Percentiles rank a stretch among this genome's conserved stretches.
Evolutionary conservation across 2,329 filamentous ascomycete genomes (phyloP).

Genomic region (Bretziella fagacearum): DNA sequence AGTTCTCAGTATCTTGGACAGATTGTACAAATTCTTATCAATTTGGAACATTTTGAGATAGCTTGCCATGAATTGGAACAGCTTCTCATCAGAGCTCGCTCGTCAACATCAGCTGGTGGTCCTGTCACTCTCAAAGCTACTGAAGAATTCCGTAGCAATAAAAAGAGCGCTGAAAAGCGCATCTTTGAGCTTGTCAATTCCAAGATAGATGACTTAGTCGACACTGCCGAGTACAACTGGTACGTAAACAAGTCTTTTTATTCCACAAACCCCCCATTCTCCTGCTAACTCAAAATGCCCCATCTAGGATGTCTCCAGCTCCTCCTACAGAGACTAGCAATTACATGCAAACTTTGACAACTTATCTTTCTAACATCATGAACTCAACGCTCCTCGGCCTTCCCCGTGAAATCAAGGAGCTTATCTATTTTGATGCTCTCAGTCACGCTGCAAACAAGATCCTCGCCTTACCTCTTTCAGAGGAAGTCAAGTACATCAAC

Average conservation of each 20-base stretch:
- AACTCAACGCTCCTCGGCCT: slow-evolving; percentile 79
- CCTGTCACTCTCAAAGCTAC: slow-evolving; percentile 70
- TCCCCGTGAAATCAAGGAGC: slow-evolving; percentile 90
- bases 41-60: slow-evolving; percentile 89
- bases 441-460: slow-evolving; percentile 81
- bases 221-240: slow-evolving; percentile 97
- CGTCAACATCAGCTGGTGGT: slow-evolving; percentile 63
- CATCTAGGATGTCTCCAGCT: slow-evolving; percentile 34
- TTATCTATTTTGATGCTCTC: slow-evolving; percentile 94
- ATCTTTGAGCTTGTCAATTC: slow-evolving; percentile 98
- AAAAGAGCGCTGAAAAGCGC: slow-evolving; percentile 90
- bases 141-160: slow-evolving; percentile 70
- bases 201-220: slow-evolving; percentile 94
- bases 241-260: slow-evolving; percentile 21
- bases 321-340: slow-evolving; percentile 60
- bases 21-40: slow-evolving; percentile 96
- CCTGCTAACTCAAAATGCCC: slow-evolving; percentile 16
- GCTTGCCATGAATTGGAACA: slow-evolving; percentile 82
- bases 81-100: slow-evolving; percentile 68
- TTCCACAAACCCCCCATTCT: background rate
- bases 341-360: slow-evolving; percentile 90
- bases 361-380: slow-evolving; percentile 93
- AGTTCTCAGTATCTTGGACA: slow-evolving; percentile 90
- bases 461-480: slow-evolving; percentile 58
- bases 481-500: slow-evolving; percentile 71